These are phyloP conservation scores for Lipomyces orientalis DNA, from an alignment of 805 yeast genomes.

Conservation along the genomic window DNA sequence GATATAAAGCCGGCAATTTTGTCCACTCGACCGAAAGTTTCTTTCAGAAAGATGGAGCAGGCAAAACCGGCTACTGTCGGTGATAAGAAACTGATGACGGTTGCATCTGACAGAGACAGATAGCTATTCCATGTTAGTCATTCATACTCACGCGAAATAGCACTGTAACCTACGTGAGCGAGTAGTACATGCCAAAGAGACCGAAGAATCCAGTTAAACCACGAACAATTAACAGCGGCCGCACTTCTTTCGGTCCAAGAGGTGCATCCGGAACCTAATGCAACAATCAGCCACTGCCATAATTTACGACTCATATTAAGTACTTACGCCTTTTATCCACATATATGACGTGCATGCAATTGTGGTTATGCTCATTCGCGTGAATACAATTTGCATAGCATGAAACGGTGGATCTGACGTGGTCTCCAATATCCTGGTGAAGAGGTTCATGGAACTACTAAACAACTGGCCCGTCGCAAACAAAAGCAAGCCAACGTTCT, in stretches of 20 bases:
- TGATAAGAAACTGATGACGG: slow-evolving; percentile 74
- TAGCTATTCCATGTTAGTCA: slow-evolving; percentile 45
- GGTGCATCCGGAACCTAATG: slow-evolving; percentile 62
- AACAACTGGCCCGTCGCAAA: slow-evolving; percentile 69
- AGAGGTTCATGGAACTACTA: slow-evolving; percentile 76
- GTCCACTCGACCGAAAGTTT: slow-evolving; percentile 68
- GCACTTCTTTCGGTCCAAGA: slow-evolving; percentile 66
- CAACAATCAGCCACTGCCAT: neutral
- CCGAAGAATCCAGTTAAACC: slow-evolving; percentile 81
- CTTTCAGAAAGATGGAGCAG: slow-evolving; percentile 71
- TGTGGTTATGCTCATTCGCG: slow-evolving; percentile 77
- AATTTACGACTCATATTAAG: neutral
- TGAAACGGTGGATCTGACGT: slow-evolving; percentile 70
- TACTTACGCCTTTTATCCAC: slow-evolving; percentile 48
- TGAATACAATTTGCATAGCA: slow-evolving; percentile 78
- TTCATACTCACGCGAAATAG: neutral
- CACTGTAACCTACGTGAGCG: slow-evolving; percentile 53
- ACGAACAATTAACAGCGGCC: slow-evolving; percentile 61
- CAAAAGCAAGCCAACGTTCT: slow-evolving; percentile 62
- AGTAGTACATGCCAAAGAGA: slow-evolving; percentile 77
- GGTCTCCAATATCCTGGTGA: slow-evolving; percentile 75
- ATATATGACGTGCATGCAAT: slow-evolving; percentile 62
- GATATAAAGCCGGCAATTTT: slow-evolving; percentile 72
- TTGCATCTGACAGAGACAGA: slow-evolving; percentile 78
- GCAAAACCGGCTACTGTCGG: slow-evolving; percentile 78